Percentiles rank a stretch among this genome's conserved stretches.
Evolutionary conservation across 768 basidiomycete genomes (phyloP).

Genomic region (Cystoderma amianthinum): DNA sequence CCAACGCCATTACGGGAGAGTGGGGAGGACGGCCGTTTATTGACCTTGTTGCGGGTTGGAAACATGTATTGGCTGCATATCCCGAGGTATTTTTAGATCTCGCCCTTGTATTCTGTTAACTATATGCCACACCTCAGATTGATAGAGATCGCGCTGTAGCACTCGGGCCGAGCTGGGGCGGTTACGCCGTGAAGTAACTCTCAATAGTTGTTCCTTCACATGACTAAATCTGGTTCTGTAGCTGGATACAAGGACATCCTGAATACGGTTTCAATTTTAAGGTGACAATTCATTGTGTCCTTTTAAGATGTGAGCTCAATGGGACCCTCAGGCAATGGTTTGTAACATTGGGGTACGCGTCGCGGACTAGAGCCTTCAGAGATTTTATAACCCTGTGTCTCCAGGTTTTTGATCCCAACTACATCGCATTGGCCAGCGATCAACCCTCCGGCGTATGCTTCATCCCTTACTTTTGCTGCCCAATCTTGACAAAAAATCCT

Average conservation of each 20-base stretch:
- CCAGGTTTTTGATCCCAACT: constrained; percentile 71
- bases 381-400: neutral
- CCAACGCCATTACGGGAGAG: constrained; percentile 70
- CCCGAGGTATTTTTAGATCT: constrained; percentile 65
- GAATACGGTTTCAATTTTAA: too few relatives aligned
- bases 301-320: neutral
- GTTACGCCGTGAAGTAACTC: constrained; percentile 77
- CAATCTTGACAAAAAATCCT: too few relatives aligned
- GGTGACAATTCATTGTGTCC: constrained; percentile 14
- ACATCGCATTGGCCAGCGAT: constrained; percentile 86
- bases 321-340: constrained; percentile 50
- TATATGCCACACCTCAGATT: constrained; percentile 32
- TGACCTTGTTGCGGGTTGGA: too few relatives aligned
- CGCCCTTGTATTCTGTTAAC: too few relatives aligned
- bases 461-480: neutral
- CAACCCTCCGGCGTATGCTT: constrained; percentile 79
- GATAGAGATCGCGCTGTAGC: constrained; percentile 67
- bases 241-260: constrained; percentile 96
- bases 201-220: neutral
- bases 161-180: constrained; percentile 82
- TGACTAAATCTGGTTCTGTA: too few relatives aligned
- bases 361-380: too few relatives aligned
- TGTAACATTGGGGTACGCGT: constrained; percentile 79
- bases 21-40: constrained; percentile 86
- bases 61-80: too few relatives aligned